Percentiles rank a stretch among this genome's conserved stretches.
Conservation (phyloP, 176 grass and related monocot species). For the Secale cereale region DNA sequence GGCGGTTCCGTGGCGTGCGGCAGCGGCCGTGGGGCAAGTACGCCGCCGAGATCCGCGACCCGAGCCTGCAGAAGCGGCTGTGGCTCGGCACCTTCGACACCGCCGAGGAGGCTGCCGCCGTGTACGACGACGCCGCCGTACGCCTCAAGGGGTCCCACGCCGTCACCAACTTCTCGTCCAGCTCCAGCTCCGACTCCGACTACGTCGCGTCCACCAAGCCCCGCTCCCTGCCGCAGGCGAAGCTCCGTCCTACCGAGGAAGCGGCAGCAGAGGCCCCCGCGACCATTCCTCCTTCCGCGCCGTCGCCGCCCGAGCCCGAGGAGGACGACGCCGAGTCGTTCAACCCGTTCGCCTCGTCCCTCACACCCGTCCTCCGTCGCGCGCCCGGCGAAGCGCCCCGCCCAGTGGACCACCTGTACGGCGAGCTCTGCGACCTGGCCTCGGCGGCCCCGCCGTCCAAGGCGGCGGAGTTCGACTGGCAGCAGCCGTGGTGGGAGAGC, state of each 20-base stretch:
- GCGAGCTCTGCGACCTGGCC: constrained; percentile 27
- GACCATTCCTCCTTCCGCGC: not conserved
- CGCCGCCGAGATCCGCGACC: constrained; percentile 73
- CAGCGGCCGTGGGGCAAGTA: constrained; percentile 57
- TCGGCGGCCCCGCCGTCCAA: not conserved
- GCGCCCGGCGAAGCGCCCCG: constrained; percentile 1
- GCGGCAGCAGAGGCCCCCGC: not conserved
- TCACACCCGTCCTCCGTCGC: constrained; percentile 32
- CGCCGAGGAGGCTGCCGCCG: constrained; percentile 77
- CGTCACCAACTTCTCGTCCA: constrained; percentile 38
- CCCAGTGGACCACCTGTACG: constrained; percentile 39
- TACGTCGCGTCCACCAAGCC: not conserved
- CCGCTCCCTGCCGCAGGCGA: not conserved
- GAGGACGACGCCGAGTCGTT: not conserved
- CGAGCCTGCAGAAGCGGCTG: constrained; percentile 44
- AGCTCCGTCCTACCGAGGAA: not conserved
- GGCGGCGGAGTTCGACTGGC: constrained; percentile 42
- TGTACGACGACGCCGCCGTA: constrained; percentile 58
- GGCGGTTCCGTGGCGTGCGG: constrained; percentile 52
- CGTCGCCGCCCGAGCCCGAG: not conserved
- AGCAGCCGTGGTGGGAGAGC: constrained; percentile 38
- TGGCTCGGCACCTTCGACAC: constrained; percentile 95
- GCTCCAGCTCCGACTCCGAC: not conserved
- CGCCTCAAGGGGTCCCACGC: constrained; percentile 45
- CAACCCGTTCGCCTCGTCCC: constrained; percentile 34